Percentiles rank a stretch among this genome's conserved stretches.
Evolutionary conservation across 1,284 basidiomycete genomes (phyloP).

Genomic region (Apiotrichum montevideense): DNA sequence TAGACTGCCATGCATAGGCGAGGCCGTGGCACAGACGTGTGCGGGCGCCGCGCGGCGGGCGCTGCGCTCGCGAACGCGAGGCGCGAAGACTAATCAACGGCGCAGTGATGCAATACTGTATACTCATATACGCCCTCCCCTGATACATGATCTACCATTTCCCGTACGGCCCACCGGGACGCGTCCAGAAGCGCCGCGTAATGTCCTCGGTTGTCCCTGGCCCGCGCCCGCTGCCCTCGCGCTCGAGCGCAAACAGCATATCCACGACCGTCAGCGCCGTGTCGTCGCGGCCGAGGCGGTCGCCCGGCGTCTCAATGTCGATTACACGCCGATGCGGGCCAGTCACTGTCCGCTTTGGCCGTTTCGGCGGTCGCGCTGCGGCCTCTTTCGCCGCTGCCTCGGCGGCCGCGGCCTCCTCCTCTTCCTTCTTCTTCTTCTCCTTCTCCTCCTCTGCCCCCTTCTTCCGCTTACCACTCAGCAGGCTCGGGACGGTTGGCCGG

Average conservation of each 20-base stretch:
- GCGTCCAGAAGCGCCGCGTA: slow-evolving; percentile 21
- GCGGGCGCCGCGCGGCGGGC: not conserved
- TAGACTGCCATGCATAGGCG: slow-evolving; percentile 4
- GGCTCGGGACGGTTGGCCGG: slow-evolving; percentile 10
- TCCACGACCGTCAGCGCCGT: slow-evolving; percentile 35
- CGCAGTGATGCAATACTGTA: too few species aligned
- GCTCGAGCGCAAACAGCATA: slow-evolving; percentile 39
- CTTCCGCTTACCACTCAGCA: slow-evolving; percentile 18
- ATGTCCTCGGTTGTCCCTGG: slow-evolving; percentile 29
- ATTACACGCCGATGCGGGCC: slow-evolving; percentile 12
- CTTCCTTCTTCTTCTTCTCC: not conserved
- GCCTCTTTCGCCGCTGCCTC: not conserved
- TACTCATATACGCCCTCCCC: too few species aligned
- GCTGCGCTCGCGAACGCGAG: too few species aligned
- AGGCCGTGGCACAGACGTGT: not conserved
- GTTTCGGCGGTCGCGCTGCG: slow-evolving; percentile 9
- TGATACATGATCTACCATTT: slow-evolving; percentile 3
- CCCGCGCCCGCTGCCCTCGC: slow-evolving; percentile 28
- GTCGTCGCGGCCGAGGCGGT: slow-evolving; percentile 28
- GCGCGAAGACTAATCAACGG: too few species aligned
- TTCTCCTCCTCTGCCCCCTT: slow-evolving; percentile 12
- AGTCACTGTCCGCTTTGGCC: slow-evolving; percentile 11
- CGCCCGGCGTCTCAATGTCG: slow-evolving; percentile 11
- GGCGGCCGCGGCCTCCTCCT: not conserved
- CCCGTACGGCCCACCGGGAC: slow-evolving; percentile 29